Evolutionary conservation across 352 stramenopile species (phyloP), one percentile per base, ranked within the genome.

Genomic region (Pythium dissotocum): DNA sequence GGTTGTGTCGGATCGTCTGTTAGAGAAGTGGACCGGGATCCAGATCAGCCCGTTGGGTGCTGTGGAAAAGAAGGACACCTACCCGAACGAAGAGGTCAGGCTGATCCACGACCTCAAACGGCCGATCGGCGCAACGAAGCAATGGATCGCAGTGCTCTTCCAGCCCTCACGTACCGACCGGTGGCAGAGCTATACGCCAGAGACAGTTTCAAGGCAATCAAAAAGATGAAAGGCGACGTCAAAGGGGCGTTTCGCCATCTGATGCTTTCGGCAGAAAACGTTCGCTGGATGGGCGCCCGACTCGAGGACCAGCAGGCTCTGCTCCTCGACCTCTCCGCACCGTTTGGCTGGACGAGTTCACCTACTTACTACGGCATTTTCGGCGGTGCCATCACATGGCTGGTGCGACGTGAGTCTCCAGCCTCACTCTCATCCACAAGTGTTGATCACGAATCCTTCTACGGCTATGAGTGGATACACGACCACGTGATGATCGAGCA

Each of bases 401-500:
- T 55, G n/a, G 48, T 55, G 7, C 12, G 9, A 38, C 44, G 44
- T 7, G 44, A 52, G n/a, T 52, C 44, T 6, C 44, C 44, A 13
- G 44, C 44, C 6, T n/a, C 44, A 52, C 13, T 52, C 6, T 38
- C 35, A 9, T 38, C 35, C 35, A 38, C 35, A 10, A 18, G 7
- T 13, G 2, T 2, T n/a, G 52, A 42, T 26, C 18, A 49, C 2
- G 59, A 70, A 5, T 44, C 49, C 2, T 71, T 75, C 24, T 75
- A 71, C 28, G 18, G 35, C 0, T 77, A 67, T 24, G 67, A 70
- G 9, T 77, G 67, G 71, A 51, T 72, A 0, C 67, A 75, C 24
- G 71, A 71, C 38, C 60, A 75, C 49, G 59, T 75, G 9, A 13
- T 77, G 38, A 51, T 77, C 3, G 71, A 74, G 58, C 8, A 49